Conservation (phyloP, 371 early-diverging fungal genomes). For the Mucor sp. region DNA sequence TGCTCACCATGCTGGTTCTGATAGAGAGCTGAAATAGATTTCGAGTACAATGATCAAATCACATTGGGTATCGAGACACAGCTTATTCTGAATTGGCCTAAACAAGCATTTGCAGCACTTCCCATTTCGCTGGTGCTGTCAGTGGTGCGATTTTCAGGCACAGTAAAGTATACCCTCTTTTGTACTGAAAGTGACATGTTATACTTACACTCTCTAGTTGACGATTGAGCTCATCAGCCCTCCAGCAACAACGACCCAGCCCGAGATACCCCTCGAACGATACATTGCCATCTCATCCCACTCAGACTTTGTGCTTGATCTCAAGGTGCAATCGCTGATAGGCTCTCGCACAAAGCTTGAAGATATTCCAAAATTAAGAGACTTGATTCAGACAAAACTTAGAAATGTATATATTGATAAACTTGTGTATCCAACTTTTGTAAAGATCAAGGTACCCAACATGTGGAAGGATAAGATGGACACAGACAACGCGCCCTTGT, state of each 20-base stretch:
- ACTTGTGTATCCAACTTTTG: slow-evolving; percentile 65
- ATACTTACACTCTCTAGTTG: slow-evolving; percentile 14
- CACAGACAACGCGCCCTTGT: slow-evolving; percentile 1
- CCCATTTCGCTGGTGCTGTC: slow-evolving; percentile 86
- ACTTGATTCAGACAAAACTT: slow-evolving; percentile 75
- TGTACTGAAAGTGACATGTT: background rate
- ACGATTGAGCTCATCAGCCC: slow-evolving; percentile 52
- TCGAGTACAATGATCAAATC: slow-evolving; percentile 80
- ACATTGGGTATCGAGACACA: slow-evolving; percentile 82
- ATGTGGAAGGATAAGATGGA: slow-evolving; percentile 39
- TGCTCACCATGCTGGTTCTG: background rate
- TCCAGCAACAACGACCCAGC: slow-evolving; percentile 42
- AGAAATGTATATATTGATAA: slow-evolving; percentile 71
- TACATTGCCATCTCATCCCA: slow-evolving; percentile 65
- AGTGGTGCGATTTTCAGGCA: slow-evolving; percentile 86
- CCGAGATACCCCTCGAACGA: slow-evolving; percentile 49
- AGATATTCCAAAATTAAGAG: slow-evolving; percentile 89
- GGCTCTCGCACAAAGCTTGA: slow-evolving; percentile 94
- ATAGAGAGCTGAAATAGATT: slow-evolving; percentile 65
- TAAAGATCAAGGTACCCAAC: slow-evolving; percentile 51
- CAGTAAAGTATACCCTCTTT: slow-evolving; percentile 49
- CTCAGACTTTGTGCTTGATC: slow-evolving; percentile 80
- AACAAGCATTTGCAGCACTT: slow-evolving; percentile 81
- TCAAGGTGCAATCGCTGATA: slow-evolving; percentile 84
- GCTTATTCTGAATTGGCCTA: slow-evolving; percentile 90